Evolutionary conservation across 257 asterid genomes (phyloP), one percentile per base, ranked within the genome.

Genomic region (Ilex aquifolium): DNA sequence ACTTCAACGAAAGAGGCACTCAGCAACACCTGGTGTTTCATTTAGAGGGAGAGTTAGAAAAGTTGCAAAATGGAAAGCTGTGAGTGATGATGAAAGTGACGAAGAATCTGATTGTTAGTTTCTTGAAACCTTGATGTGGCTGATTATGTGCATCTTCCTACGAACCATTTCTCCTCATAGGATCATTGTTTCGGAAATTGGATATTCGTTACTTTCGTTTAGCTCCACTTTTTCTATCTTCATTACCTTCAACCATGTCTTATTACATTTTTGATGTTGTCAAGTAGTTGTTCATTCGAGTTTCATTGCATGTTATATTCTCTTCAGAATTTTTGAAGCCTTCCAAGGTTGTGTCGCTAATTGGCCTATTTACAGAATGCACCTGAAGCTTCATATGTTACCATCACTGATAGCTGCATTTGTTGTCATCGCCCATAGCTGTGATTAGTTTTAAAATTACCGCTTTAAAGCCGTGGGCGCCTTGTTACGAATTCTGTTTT

Each of bases 1-100:
- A 87, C 89, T 90, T 71, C 96, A 84, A 65, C 83, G 95, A 78
- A 93, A 90, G 90, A 85, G 99, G 74, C 95, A 75, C 73, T 80
- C 87, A 27, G 88, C 90, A 68, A 69, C 95, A 66, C 86, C 91
- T 30, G 95, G 82, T 54, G 91, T 76, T 67, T 84, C 99, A 69
- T 76, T 80, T 73, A 71, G 86, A 16, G 97, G 99, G 78, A 85
- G 96, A 79, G 90, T 66, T 59, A 80, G 92, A 67, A 93, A 93
- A 82, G 85, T 73, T 77, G 90, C 95, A 48, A 93, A 87, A 72
- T 73, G 77, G 81, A 87, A 87, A 69, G 80, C 68, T 44, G 86
- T 71, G 66, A 88, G 94, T 63, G 97, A 82, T 75, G 91, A 78
- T 64, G 94, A 83, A 77, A 85, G 88, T 81, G 91, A 85, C 62